Evolutionary conservation across 2,329 filamentous ascomycete genomes (phyloP), one percentile per base, ranked within the genome.

Genomic region (Ophioceras dolichostomum): DNA sequence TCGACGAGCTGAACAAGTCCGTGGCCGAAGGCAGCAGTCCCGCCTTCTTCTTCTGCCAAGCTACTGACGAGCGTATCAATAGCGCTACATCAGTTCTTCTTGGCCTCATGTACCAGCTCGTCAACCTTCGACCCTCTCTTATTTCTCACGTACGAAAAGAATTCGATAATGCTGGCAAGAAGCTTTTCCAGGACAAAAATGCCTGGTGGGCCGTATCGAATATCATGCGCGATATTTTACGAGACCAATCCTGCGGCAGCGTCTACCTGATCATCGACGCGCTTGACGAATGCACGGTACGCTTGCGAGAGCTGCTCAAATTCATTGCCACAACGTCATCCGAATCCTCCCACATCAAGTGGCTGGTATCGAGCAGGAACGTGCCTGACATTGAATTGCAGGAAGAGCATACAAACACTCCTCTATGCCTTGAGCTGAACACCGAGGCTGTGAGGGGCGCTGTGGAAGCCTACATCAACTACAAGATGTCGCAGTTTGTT

Each of bases 1-100:
- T 68, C 45, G 71, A 71, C 36, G 71, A 74, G 41, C 64, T 60
- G 34, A 67, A 69, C 6, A 36, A 41, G 5, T 39, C 45, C 1
- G 41, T 42, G 10, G 14, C 17, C 20, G 12, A n/a, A 17, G 12
- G 9, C 14, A 13, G 18, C n/a, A 2, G 5, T 7, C 16, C 47
- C 9, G 41, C 39, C 18, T 59, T 45, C 39, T 60, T 57, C 39
- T 56, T 61, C 44, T 60, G 51, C 39, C 51, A 60, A 31, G 53
- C 40, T 10, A 54, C 51, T 10, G 44, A 58, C 34, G 22, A 9
- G 0, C 40, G 35, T 4, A 42, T 52, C 17, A 54, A 50, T 36
- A 52, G 37, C 34, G 55, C 56, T 2, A 51, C 50, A 0, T 46
- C 49, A 2, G 50, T 59, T 0, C 35, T 61, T 10, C 46, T 53